phyloP scores from a whole-genome alignment of 768 basidiomycete species.

The Suillus alpinus region DNA sequence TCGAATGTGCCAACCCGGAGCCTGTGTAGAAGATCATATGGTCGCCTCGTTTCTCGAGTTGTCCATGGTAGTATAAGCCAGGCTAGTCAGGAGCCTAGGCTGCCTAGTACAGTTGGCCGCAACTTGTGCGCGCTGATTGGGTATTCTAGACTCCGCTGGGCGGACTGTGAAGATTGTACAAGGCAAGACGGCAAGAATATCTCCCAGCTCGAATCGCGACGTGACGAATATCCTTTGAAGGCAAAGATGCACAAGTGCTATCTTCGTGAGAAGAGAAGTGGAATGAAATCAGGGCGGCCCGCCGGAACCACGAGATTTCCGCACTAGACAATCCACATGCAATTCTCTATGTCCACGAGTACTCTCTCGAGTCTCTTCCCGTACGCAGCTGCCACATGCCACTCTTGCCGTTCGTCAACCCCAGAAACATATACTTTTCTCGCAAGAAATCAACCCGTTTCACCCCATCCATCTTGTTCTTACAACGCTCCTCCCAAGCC shows the following conservation, averaged over 20 bases:
- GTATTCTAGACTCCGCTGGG: not conserved
- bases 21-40: not conserved
- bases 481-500: constrained; percentile 47
- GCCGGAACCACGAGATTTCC: not conserved
- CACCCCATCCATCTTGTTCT: constrained; percentile 41
- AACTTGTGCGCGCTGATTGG: not conserved
- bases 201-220: no score
- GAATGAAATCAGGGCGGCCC: not conserved
- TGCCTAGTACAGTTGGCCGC: no score
- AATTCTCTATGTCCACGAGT: not conserved
- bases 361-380: constrained; percentile 16
- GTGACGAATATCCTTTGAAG: no score
- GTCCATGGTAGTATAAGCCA: not conserved
- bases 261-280: not conserved
- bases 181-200: no score
- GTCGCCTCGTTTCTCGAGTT: not conserved
- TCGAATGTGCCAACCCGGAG: not conserved
- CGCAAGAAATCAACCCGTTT: constrained; percentile 61
- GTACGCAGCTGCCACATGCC: constrained; percentile 70
- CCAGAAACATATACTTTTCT: constrained; percentile 48
- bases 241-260: no score
- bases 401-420: constrained; percentile 49
- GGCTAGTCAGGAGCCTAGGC: no score
- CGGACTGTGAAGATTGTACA: not conserved
- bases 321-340: not conserved